These are phyloP conservation scores for Phaeosphaeria sp. DNA, from an alignment of 2,329 filamentous ascomycete species.

Conservation along the genomic window DNA sequence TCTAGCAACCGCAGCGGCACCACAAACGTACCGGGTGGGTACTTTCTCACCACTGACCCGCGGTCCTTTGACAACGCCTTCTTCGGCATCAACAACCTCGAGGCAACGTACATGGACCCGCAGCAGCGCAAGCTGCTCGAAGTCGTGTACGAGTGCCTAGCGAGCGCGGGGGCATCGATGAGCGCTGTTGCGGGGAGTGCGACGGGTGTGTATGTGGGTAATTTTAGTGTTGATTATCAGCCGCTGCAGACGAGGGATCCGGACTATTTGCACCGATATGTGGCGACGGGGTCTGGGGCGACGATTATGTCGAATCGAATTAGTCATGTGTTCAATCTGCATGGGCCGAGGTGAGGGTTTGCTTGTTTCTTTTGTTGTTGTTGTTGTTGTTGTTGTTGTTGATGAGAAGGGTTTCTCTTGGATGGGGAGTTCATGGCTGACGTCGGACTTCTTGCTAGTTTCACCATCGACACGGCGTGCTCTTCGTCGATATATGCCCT, in stretches of 20 bases:
- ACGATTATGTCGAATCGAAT: conserved; percentile 21
- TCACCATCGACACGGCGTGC: conserved; percentile 23
- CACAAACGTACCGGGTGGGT: background rate
- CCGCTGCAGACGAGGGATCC: background rate
- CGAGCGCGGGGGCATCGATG: background rate
- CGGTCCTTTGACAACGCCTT: background rate
- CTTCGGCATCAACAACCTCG: background rate
- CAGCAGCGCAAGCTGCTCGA: background rate
- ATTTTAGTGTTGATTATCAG: background rate
- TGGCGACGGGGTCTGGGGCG: background rate
- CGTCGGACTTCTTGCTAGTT: no score
- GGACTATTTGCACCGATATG: background rate
- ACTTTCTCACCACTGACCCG: background rate
- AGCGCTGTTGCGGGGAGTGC: background rate
- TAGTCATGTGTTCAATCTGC: conserved; percentile 27
- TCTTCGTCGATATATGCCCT: conserved; percentile 22
- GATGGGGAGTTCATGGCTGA: no score
- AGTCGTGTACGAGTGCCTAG: background rate
- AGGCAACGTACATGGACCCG: background rate
- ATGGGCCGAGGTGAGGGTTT: conserved; percentile 15
- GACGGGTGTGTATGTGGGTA: background rate
- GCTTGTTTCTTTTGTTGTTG: no score
- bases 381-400: no score
- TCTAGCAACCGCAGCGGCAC: background rate
- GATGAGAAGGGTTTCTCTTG: no score